phyloP scores from a whole-genome alignment of 2,329 filamentous ascomycete species.

The Beauveria brongniartii region DNA sequence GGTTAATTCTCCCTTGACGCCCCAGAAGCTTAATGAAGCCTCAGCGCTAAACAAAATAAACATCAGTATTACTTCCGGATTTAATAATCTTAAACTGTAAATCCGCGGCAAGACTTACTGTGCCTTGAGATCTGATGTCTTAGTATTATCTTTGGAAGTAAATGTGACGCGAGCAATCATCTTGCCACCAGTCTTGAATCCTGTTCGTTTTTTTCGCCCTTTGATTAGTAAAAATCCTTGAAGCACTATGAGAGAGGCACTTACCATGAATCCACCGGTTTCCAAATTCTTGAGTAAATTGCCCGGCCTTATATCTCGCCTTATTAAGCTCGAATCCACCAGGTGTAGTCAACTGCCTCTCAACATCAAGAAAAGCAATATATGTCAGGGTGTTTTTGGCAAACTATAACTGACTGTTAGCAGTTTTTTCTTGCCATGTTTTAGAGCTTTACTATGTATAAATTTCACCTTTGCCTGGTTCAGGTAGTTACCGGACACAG shows the following conservation, averaged over 20 bases:
- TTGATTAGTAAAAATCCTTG: neutral
- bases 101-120: neutral
- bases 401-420: neutral
- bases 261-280: neutral
- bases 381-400: neutral
- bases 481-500: neutral
- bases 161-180: neutral
- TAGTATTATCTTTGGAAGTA: neutral
- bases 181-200: neutral
- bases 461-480: neutral
- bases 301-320: neutral
- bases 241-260: no score
- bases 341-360: neutral
- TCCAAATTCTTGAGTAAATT: neutral
- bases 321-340: neutral
- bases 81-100: neutral
- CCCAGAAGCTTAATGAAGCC: neutral
- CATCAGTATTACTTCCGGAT: no score
- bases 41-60: neutral
- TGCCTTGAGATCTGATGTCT: neutral
- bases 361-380: neutral
- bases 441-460: neutral
- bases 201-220: neutral
- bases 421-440: no score
- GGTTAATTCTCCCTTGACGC: neutral